A percentile compares a stretch with the other conserved stretches of the same genome.
Evolutionary conservation across 331 rosid genomes (phyloP).

Genomic region (Telfairia occidentalis): DNA sequence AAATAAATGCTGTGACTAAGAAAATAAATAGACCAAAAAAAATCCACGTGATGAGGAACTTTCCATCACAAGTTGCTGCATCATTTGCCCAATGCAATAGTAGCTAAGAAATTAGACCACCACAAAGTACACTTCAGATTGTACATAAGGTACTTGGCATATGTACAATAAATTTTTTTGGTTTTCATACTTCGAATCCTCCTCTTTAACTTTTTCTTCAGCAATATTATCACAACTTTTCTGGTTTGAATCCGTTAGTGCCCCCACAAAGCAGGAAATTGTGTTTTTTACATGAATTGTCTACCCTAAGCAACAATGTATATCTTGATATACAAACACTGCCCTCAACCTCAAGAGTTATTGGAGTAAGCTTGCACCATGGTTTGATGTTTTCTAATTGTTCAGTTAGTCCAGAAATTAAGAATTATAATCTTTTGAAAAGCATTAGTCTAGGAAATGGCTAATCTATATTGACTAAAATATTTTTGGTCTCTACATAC

Average conservation of each 20-base stretch:
- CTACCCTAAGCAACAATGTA: background rate
- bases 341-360: background rate
- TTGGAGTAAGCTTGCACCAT: constrained; percentile 1
- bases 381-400: background rate
- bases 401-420: background rate
- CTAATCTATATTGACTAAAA: background rate
- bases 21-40: constrained; percentile 1
- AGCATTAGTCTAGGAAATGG: background rate
- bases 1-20: background rate
- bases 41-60: background rate
- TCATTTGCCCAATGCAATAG: background rate
- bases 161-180: constrained; percentile 1
- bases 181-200: background rate
- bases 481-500: background rate
- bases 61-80: constrained; percentile 1
- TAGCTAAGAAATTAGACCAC: background rate
- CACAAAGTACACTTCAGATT: background rate
- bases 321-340: background rate
- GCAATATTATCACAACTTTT: background rate
- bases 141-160: background rate
- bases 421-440: background rate
- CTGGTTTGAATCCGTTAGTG: background rate
- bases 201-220: background rate
- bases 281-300: background rate
- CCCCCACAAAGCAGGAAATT: background rate